Evolutionary conservation across 2,329 filamentous ascomycete genomes (phyloP).

Genomic region (Cladosporium sp.): DNA sequence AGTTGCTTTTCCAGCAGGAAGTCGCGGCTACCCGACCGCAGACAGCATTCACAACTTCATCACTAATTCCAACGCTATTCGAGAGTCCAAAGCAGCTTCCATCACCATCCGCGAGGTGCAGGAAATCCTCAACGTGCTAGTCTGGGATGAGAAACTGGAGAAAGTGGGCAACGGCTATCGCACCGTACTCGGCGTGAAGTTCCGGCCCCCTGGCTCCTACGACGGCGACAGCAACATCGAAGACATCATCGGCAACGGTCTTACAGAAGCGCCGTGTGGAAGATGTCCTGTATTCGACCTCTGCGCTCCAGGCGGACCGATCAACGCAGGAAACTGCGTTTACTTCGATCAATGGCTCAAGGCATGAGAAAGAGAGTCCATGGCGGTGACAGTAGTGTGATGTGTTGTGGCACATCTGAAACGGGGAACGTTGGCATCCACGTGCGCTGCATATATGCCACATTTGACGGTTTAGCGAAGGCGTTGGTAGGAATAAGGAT

Average conservation of each 20-base stretch:
- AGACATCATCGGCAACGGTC: conserved; percentile 59
- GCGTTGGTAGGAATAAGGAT: conserved; percentile 13
- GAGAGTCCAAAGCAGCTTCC: conserved; percentile 54
- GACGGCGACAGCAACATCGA: conserved; percentile 32
- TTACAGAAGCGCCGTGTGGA: conserved; percentile 86
- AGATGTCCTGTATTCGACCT: conserved; percentile 89
- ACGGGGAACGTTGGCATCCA: too few relatives aligned
- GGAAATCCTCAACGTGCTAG: conserved; percentile 80
- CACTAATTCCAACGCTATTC: conserved; percentile 63
- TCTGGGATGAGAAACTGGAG: conserved; percentile 82
- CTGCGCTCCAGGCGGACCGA: conserved; percentile 84
- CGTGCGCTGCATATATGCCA: too few relatives aligned
- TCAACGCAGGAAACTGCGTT: conserved; percentile 83
- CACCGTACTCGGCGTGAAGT: conserved; percentile 34
- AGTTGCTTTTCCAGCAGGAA: conserved; percentile 28
- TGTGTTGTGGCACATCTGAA: not conserved
- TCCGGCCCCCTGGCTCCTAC: conserved; percentile 21
- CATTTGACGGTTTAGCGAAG: conserved; percentile 14
- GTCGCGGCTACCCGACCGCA: conserved; percentile 71
- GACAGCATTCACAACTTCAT: conserved; percentile 72
- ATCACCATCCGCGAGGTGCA: conserved; percentile 68
- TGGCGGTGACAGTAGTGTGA: conserved; percentile 2
- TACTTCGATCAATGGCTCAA: conserved; percentile 85
- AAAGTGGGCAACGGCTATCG: conserved; percentile 49
- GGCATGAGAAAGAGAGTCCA: conserved; percentile 17